These are phyloP conservation scores for Penicillium sp. DNA, from an alignment of 2,329 filamentous ascomycete species.

Conservation along the genomic window DNA sequence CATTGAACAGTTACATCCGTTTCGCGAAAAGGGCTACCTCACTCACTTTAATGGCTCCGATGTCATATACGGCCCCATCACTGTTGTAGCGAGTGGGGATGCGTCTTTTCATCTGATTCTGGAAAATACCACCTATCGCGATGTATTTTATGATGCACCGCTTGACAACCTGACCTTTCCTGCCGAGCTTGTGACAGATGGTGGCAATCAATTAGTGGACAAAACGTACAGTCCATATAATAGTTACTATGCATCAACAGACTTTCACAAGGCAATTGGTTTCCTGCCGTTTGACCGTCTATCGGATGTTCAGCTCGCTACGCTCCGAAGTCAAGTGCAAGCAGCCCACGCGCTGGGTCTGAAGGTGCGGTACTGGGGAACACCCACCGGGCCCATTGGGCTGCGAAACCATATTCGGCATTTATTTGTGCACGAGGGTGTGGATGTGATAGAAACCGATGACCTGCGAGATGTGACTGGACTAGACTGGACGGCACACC, in stretches of 20 bases:
- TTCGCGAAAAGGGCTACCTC: slow-evolving; percentile 46
- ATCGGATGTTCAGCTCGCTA: slow-evolving; percentile 44
- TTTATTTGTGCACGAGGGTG: slow-evolving; percentile 55
- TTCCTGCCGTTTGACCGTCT: slow-evolving; percentile 49
- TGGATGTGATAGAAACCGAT: slow-evolving; percentile 63
- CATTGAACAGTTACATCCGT: slow-evolving; percentile 38
- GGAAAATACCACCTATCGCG: slow-evolving; percentile 43
- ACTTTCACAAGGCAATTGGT: slow-evolving; percentile 57
- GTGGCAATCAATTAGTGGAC: background rate
- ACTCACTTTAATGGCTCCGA: slow-evolving; percentile 45
- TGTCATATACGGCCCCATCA: slow-evolving; percentile 42
- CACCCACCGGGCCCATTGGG: slow-evolving; percentile 57
- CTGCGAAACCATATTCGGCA: slow-evolving; percentile 59
- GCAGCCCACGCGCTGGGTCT: slow-evolving; percentile 54
- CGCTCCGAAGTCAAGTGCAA: slow-evolving; percentile 48
- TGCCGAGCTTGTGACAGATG: background rate
- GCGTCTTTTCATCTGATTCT: slow-evolving; percentile 43
- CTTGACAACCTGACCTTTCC: slow-evolving; percentile 30
- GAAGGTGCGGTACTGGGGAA: slow-evolving; percentile 60
- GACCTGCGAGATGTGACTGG: slow-evolving; percentile 52
- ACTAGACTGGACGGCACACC: slow-evolving; percentile 38
- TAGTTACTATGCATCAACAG: slow-evolving; percentile 65
- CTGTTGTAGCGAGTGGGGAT: slow-evolving; percentile 50
- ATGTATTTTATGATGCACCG: slow-evolving; percentile 51
- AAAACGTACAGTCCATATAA: slow-evolving; percentile 53